Conservation (phyloP, 2,329 filamentous ascomycete species). For the Colletotrichum sp. region DNA sequence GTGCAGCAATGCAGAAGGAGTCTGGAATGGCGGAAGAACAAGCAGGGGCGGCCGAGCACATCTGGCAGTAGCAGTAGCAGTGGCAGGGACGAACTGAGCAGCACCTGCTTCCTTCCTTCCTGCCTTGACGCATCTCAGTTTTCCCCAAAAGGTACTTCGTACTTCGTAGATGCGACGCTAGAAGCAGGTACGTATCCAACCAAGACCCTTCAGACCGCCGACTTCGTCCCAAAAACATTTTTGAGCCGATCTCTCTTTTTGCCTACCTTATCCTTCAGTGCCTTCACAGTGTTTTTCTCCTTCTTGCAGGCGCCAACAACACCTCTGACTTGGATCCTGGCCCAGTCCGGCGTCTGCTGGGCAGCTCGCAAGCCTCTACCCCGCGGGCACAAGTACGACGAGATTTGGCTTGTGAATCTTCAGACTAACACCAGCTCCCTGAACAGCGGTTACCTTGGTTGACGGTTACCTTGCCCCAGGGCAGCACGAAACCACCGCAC, state of each 20-base stretch:
- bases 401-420: not conserved
- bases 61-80: not conserved
- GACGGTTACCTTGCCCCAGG: not conserved
- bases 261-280: not conserved
- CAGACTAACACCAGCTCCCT: not conserved
- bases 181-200: not conserved
- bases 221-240: conserved; percentile 10
- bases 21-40: not conserved
- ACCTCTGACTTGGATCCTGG: not conserved
- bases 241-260: not conserved
- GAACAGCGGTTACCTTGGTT: not conserved
- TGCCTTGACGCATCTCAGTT: not conserved
- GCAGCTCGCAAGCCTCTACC: not conserved
- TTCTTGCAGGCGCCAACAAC: not conserved
- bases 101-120: not conserved
- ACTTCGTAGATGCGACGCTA: not conserved
- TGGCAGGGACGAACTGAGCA: not conserved
- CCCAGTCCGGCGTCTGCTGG: not conserved
- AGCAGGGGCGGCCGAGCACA: not conserved
- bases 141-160: not conserved
- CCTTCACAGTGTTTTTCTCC: not conserved
- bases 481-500: not conserved
- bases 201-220: conserved; percentile 10
- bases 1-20: conserved; percentile 2
- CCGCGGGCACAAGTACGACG: not conserved